phyloP scores from a whole-genome alignment of 2,329 filamentous ascomycete species.

The Curvularia sp. region DNA sequence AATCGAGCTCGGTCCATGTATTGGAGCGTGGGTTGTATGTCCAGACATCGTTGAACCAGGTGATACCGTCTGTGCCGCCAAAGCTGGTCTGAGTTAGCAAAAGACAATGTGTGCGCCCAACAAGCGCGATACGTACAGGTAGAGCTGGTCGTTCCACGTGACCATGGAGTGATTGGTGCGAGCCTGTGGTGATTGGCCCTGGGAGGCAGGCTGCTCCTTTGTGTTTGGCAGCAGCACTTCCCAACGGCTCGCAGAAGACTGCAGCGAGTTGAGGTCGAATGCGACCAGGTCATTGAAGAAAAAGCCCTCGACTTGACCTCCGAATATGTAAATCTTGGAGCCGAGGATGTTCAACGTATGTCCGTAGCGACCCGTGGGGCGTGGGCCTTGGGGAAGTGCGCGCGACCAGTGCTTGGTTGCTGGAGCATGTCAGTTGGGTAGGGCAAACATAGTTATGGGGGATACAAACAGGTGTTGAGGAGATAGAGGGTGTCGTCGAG shows the following conservation, averaged over 20 bases:
- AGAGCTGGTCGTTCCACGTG: conserved; percentile 91
- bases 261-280: conserved; percentile 93
- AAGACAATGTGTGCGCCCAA: conserved; percentile 57
- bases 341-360: conserved; percentile 96
- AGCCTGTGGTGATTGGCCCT: conserved; percentile 68
- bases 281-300: conserved; percentile 98
- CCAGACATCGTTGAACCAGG: conserved; percentile 99
- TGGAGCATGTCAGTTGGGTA: conserved; percentile 53
- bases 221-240: conserved; percentile 85
- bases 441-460: neutral
- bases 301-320: conserved; percentile 93
- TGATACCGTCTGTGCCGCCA: conserved; percentile 91
- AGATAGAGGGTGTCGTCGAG: conserved; percentile 96
- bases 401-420: conserved; percentile 98
- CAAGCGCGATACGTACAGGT: conserved; percentile 61
- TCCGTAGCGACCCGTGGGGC: conserved; percentile 90
- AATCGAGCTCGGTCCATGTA: conserved; percentile 86
- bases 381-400: conserved; percentile 82
- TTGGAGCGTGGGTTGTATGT: conserved; percentile 86
- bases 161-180: conserved; percentile 95
- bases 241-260: conserved; percentile 91
- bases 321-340: conserved; percentile 97
- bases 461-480: conserved; percentile 87
- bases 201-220: conserved; percentile 59
- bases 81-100: conserved; percentile 65